Evolutionary conservation across 148 eudicot species (phyloP).

Genomic region (Fagopyrum homotropicum): DNA sequence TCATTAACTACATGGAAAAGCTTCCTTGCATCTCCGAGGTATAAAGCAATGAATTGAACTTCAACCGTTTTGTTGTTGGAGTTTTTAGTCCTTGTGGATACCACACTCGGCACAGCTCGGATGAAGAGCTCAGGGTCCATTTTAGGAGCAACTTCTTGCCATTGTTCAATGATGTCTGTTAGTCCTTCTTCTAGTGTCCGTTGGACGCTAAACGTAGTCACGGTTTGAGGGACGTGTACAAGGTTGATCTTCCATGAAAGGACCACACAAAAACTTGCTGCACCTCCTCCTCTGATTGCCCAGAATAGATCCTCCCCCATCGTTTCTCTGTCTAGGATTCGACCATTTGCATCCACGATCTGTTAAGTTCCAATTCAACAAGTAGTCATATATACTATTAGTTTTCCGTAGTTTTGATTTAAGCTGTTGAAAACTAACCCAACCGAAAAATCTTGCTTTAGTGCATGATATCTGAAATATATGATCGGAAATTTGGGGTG

Average conservation of each 20-base stretch:
- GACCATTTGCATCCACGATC: constrained; percentile 21
- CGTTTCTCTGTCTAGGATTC: constrained; percentile 16
- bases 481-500: too few relatives aligned
- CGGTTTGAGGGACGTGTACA: constrained; percentile 22
- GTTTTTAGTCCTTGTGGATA: not conserved
- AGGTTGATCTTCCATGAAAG: constrained; percentile 24
- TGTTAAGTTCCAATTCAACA: not conserved
- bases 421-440: too few relatives aligned
- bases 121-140: not conserved
- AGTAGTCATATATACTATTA: not conserved
- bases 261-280: constrained; percentile 28
- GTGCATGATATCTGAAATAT: too few relatives aligned
- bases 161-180: constrained; percentile 6
- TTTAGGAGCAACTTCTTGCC: constrained; percentile 3
- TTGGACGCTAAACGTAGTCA: not conserved
- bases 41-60: not conserved
- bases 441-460: too few relatives aligned
- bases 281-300: constrained; percentile 39
- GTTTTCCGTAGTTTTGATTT: too few relatives aligned
- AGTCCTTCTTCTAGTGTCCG: constrained; percentile 4
- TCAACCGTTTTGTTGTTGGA: not conserved
- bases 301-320: constrained; percentile 41
- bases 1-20: not conserved
- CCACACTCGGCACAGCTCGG: not conserved
- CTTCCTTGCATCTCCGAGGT: not conserved